Evolutionary conservation across 2,329 filamentous ascomycete species (phyloP).

Genomic region (Aureobasidium leucospermi): DNA sequence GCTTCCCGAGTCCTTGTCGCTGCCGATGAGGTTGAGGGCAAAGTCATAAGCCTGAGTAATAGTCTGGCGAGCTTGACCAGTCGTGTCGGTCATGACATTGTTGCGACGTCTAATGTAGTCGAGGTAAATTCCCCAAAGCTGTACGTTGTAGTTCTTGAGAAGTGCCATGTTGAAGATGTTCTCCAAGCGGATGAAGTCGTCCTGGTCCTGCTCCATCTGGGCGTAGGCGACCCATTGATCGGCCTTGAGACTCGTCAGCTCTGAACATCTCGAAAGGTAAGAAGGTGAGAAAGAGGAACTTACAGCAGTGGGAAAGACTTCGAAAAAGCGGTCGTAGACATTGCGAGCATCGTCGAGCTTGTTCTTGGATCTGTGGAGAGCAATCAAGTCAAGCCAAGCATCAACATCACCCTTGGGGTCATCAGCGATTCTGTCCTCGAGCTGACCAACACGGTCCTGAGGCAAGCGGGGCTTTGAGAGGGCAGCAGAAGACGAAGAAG

Average conservation of each 20-base stretch:
- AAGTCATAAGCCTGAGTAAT: constrained; percentile 88
- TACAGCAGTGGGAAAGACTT: constrained; percentile 85
- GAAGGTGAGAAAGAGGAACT: constrained; percentile 36
- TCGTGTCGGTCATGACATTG: constrained; percentile 72
- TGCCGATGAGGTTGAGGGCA: constrained; percentile 79
- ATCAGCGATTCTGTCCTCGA: constrained; percentile 87
- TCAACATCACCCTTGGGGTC: constrained; percentile 89
- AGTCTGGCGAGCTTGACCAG: constrained; percentile 67
- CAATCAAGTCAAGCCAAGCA: constrained; percentile 82
- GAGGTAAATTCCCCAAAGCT: constrained; percentile 87
- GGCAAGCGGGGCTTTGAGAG: constrained; percentile 50
- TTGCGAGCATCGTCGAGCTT: constrained; percentile 73
- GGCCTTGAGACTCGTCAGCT: constrained; percentile 53
- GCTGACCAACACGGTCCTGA: constrained; percentile 66
- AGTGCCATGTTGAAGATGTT: constrained; percentile 76
- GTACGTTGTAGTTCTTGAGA: constrained; percentile 70
- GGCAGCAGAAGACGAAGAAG: constrained; percentile 20
- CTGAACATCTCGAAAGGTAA: background rate
- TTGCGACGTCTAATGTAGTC: constrained; percentile 91
- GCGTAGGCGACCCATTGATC: constrained; percentile 87
- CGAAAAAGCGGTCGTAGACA: constrained; percentile 79
- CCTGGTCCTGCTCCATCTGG: constrained; percentile 80
- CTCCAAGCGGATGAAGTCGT: constrained; percentile 75
- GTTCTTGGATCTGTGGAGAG: constrained; percentile 73
- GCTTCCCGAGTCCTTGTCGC: constrained; percentile 80